These are phyloP conservation scores for Penicillium verrucosum DNA, from an alignment of 2,329 filamentous ascomycete genomes.

Conservation along the genomic window DNA sequence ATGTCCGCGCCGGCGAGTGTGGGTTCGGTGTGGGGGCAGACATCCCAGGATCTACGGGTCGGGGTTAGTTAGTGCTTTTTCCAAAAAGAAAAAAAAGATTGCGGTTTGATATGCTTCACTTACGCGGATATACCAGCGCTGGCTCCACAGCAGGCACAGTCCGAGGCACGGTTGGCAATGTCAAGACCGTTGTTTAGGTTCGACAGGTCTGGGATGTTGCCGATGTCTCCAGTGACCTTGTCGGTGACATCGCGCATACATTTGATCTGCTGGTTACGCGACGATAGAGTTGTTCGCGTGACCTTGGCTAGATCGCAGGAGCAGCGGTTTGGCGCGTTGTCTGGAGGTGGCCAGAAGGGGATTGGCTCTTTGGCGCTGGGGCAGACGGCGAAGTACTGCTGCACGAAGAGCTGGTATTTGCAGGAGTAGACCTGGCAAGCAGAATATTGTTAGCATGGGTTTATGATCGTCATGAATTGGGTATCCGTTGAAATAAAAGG, in stretches of 20 bases:
- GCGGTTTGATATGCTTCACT: background rate
- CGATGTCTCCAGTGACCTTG: conserved; percentile 5
- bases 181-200: conserved; percentile 22
- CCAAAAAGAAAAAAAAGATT: too few species aligned
- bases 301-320: conserved; percentile 39
- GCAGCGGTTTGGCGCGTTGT: conserved; percentile 34
- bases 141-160: conserved; percentile 36
- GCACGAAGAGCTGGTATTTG: conserved; percentile 40
- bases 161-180: conserved; percentile 24
- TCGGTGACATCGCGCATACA: conserved; percentile 22
- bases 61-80: background rate
- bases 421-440: conserved; percentile 35
- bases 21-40: conserved; percentile 34
- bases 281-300: conserved; percentile 15
- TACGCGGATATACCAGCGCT: conserved; percentile 39
- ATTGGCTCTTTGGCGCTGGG: conserved; percentile 30
- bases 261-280: conserved; percentile 19
- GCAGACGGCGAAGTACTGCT: conserved; percentile 35
- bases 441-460: background rate
- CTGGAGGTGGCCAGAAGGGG: conserved; percentile 40
- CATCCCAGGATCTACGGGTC: conserved; percentile 25
- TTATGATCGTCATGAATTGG: background rate
- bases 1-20: conserved; percentile 19
- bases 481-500: background rate
- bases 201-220: conserved; percentile 11